A percentile compares a stretch with the other conserved stretches of the same genome.
These are phyloP conservation scores for Curvularia verruculosa DNA, from an alignment of 2,329 filamentous ascomycete species.

Conservation along the genomic window DNA sequence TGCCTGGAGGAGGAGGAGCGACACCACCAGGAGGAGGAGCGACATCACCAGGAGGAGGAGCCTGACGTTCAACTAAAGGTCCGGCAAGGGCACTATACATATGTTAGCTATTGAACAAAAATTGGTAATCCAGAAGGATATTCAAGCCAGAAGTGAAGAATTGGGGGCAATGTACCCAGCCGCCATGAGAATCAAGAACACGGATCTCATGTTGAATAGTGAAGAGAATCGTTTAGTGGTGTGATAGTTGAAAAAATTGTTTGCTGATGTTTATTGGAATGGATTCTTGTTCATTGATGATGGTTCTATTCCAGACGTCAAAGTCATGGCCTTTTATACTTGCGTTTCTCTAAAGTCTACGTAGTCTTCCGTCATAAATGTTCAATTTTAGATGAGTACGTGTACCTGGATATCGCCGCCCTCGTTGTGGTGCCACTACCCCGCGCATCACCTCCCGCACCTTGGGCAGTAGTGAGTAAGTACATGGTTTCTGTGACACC, in stretches of 20 bases:
- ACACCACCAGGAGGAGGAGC: background rate
- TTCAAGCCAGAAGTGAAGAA: background rate
- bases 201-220: background rate
- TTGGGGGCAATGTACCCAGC: background rate
- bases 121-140: background rate
- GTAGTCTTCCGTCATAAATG: background rate
- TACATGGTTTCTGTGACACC: conserved; percentile 3
- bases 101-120: background rate
- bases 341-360: background rate
- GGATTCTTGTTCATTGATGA: background rate
- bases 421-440: background rate
- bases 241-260: background rate
- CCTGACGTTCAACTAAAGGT: background rate
- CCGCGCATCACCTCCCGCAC: background rate
- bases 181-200: background rate
- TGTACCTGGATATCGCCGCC: background rate
- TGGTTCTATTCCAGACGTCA: background rate
- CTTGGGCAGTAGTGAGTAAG: background rate
- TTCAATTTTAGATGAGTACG: background rate
- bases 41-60: background rate
- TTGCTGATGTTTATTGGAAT: background rate
- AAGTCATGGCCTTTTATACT: conserved; percentile 1
- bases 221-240: background rate
- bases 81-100: background rate
- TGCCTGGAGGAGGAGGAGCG: background rate